Percentiles rank a stretch among this genome's conserved stretches.
Evolutionary conservation across 768 basidiomycete species (phyloP).

Genomic region (Leccinum disarticulatum): DNA sequence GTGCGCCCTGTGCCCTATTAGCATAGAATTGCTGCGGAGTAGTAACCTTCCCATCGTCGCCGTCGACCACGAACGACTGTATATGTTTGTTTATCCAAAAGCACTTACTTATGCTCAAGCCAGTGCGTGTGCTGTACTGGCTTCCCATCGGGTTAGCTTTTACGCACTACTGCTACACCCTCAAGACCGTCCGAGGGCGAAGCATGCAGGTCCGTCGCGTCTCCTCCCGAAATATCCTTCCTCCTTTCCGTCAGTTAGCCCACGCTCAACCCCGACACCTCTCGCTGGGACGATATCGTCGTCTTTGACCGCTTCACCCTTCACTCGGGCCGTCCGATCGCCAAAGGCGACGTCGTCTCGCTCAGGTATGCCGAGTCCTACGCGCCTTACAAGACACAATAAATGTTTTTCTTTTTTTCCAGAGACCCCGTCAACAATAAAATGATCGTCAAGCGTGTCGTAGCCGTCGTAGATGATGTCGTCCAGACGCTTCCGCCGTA

Average conservation of each 20-base stretch:
- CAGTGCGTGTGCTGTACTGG: conserved; percentile 49
- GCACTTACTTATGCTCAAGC: neutral
- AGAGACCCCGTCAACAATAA: conserved; percentile 62
- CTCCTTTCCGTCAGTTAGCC: conserved; percentile 49
- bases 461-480: conserved; percentile 61
- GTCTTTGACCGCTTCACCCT: conserved; percentile 58
- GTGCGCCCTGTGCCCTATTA: neutral
- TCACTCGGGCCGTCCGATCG: conserved; percentile 35
- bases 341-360: conserved; percentile 65
- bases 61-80: neutral
- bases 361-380: conserved; percentile 43
- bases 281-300: conserved; percentile 57
- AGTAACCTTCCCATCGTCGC: neutral
- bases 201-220: conserved; percentile 66
- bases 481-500: conserved; percentile 72
- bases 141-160: conserved; percentile 52
- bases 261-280: conserved; percentile 72
- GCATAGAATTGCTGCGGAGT: neutral
- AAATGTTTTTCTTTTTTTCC: neutral
- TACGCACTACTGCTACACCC: conserved; percentile 48
- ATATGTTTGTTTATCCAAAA: too few species aligned
- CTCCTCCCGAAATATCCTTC: conserved; percentile 5
- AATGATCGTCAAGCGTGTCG: conserved; percentile 63
- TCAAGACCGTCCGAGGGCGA: conserved; percentile 56
- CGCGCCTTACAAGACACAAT: neutral